Conservation (phyloP, 2,329 filamentous ascomycete species). For the Scopulariopsis brevicaulis region DNA sequence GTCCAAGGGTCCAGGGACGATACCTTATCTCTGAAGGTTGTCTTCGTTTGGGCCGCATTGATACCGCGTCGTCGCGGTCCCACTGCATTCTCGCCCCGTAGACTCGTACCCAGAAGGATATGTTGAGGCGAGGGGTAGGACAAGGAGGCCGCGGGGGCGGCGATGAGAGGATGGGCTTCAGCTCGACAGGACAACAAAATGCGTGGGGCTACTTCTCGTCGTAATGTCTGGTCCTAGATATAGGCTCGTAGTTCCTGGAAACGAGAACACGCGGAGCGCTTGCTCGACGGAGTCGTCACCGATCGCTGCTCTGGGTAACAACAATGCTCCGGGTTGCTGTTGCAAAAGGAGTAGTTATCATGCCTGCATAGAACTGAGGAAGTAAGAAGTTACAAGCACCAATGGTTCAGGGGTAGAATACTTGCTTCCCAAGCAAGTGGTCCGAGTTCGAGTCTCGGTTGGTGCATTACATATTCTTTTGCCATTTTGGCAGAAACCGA, state of each 20-base stretch:
- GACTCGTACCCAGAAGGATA: not conserved
- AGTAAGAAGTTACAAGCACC: not conserved
- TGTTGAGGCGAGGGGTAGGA: not conserved
- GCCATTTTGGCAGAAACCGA: not conserved
- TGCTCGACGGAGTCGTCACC: no score
- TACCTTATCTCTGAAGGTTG: not conserved
- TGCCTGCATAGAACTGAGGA: no score
- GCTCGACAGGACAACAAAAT: not conserved
- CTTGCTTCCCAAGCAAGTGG: conserved; percentile 5
- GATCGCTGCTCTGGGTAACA: no score
- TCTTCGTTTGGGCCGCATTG: not conserved
- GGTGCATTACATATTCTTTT: conserved; percentile 1
- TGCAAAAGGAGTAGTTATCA: no score
- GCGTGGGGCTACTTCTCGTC: not conserved
- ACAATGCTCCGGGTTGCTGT: no score
- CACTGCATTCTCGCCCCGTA: not conserved
- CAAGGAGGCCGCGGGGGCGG: not conserved
- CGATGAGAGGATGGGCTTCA: not conserved
- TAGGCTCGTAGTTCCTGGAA: no score
- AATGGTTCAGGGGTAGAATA: conserved; percentile 5
- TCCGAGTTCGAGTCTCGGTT: conserved; percentile 5
- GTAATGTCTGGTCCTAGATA: not conserved
- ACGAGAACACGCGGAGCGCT: no score
- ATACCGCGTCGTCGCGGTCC: not conserved
- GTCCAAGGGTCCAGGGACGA: not conserved